Conservation (phyloP, 2,329 filamentous ascomycete genomes). For the Zasmidium cellare region DNA sequence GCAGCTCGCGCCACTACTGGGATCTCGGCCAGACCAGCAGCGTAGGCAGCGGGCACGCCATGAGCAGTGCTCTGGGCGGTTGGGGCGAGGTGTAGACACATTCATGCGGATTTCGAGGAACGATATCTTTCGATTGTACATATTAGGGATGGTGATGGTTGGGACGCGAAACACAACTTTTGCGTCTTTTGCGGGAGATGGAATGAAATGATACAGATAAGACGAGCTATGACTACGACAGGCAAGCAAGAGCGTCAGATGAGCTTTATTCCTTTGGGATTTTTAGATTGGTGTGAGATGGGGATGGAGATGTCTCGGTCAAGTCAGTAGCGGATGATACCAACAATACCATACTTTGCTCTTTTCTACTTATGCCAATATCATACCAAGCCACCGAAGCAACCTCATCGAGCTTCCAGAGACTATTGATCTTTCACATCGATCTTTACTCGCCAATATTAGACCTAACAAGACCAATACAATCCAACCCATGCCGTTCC, state of each 20-base stretch:
- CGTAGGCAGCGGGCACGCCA: conserved; percentile 46
- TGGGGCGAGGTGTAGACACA: conserved; percentile 69
- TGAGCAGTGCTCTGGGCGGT: conserved; percentile 58
- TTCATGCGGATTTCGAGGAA: not conserved
- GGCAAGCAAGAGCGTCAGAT: no score
- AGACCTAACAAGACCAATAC: no score
- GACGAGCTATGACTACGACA: not conserved
- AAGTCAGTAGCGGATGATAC: not conserved
- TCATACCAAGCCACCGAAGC: no score
- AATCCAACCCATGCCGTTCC: no score
- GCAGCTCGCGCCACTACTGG: conserved; percentile 84
- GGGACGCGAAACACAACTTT: not conserved
- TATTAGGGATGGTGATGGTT: not conserved
- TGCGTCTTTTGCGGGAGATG: not conserved
- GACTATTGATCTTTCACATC: no score
- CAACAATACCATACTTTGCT: not conserved
- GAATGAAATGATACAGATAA: not conserved
- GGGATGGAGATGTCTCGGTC: no score
- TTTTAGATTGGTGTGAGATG: not conserved
- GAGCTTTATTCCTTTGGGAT: not conserved
- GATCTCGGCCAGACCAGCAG: conserved; percentile 77
- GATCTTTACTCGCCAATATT: no score
- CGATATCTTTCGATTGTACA: not conserved
- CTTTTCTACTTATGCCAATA: no score
- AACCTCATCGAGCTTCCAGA: no score